Percentiles rank a stretch among this genome's conserved stretches.
phyloP scores from a whole-genome alignment of 495 filamentous ascomycete species.

The Penicillium desertorum region DNA sequence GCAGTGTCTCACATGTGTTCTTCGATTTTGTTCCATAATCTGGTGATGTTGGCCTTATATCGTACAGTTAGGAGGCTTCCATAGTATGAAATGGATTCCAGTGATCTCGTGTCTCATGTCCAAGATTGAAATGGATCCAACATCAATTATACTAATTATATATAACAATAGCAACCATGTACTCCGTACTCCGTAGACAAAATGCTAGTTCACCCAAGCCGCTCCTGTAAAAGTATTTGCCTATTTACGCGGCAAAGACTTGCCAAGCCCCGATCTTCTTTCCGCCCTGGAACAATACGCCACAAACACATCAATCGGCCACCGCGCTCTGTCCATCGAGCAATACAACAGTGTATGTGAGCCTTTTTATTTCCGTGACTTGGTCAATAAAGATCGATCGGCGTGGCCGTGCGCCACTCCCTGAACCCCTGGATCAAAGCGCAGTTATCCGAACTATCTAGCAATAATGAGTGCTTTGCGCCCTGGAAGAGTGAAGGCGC shows the following conservation, averaged over 20 bases:
- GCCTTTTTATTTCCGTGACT: background rate
- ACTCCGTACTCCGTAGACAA: too few relatives aligned
- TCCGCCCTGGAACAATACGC: slow-evolving; percentile 7
- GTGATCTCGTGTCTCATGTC: background rate
- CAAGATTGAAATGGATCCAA: background rate
- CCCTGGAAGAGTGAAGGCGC: slow-evolving; percentile 34
- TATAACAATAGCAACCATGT: background rate
- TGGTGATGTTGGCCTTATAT: background rate
- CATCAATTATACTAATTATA: background rate
- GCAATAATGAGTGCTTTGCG: slow-evolving; percentile 34
- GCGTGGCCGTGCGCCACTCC: slow-evolving; percentile 26
- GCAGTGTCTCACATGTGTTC: background rate
- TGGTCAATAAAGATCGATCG: slow-evolving; percentile 17
- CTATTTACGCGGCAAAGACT: background rate
- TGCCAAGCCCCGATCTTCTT: slow-evolving; percentile 15
- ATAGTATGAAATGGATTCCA: background rate
- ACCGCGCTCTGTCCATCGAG: background rate
- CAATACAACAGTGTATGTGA: background rate
- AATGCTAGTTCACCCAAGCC: background rate
- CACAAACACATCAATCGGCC: background rate
- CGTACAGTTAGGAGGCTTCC: background rate
- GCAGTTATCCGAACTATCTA: slow-evolving; percentile 1
- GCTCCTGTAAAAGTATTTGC: background rate
- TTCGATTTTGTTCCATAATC: slow-evolving; percentile 1
- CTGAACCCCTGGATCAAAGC: slow-evolving; percentile 11